These are phyloP conservation scores for Leccinum subgranulosum DNA, from an alignment of 768 basidiomycete species.

Conservation along the genomic window DNA sequence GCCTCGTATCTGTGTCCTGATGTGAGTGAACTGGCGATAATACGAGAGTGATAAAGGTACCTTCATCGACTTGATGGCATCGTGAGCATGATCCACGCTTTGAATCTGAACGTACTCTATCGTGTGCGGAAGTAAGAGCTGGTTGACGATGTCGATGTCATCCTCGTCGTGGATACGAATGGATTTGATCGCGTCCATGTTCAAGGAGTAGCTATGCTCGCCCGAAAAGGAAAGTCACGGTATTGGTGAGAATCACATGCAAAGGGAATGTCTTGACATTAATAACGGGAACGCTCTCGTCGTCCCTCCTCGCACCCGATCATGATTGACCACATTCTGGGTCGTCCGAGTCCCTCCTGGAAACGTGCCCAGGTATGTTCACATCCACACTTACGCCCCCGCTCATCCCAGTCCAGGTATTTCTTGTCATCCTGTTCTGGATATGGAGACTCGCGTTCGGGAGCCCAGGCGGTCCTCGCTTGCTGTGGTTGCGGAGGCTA, in stretches of 20 bases:
- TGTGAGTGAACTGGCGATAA: neutral
- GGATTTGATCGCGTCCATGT: slow-evolving; percentile 33
- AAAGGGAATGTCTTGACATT: neutral
- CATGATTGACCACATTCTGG: slow-evolving; percentile 95
- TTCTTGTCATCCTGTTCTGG: slow-evolving; percentile 92
- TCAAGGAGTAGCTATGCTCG: neutral
- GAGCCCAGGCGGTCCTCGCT: slow-evolving; percentile 56
- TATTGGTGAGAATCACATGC: slow-evolving; percentile 34
- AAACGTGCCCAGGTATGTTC: slow-evolving; percentile 72
- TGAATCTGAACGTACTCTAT: slow-evolving; percentile 65
- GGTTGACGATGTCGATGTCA: slow-evolving; percentile 84
- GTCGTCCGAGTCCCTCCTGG: slow-evolving; percentile 87
- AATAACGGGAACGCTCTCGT: slow-evolving; percentile 1
- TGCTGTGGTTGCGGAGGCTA: slow-evolving; percentile 58
- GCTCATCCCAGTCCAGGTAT: slow-evolving; percentile 51
- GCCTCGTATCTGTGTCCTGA: slow-evolving; percentile 64
- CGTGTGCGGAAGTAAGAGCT: slow-evolving; percentile 78
- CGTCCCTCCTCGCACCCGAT: slow-evolving; percentile 5
- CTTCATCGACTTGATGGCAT: slow-evolving; percentile 97
- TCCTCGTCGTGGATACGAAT: slow-evolving; percentile 41
- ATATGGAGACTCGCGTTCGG: slow-evolving; percentile 73
- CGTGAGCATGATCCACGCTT: slow-evolving; percentile 80
- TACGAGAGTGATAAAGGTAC: slow-evolving; percentile 34
- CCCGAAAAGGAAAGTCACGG: slow-evolving; percentile 19
- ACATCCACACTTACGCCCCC: neutral